phyloP scores from a whole-genome alignment of 345 rosid species.

The Sapria himalayana region DNA sequence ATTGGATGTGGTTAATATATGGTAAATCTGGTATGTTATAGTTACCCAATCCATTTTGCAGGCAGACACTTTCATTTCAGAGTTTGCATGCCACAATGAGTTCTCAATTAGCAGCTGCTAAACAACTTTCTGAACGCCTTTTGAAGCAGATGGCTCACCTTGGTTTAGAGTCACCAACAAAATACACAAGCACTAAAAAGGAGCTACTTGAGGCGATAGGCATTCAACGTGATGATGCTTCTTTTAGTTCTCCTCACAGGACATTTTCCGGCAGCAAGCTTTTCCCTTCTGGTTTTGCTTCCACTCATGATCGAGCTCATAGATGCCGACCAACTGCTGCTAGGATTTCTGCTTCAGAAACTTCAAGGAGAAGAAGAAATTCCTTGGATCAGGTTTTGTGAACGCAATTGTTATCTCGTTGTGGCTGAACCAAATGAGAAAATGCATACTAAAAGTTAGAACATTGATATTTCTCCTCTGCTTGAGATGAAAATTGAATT shows the following conservation, averaged over 20 bases:
- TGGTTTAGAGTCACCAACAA: slow-evolving; percentile 50
- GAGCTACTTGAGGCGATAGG: slow-evolving; percentile 84
- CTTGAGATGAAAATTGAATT: no score
- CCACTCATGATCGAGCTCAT: slow-evolving; percentile 32
- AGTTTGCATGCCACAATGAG: slow-evolving; percentile 50
- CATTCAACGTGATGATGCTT: slow-evolving; percentile 51
- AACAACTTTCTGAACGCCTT: slow-evolving; percentile 68
- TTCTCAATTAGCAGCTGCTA: slow-evolving; percentile 73
- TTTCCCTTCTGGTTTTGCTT: slow-evolving; percentile 32
- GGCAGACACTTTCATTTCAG: slow-evolving; percentile 44
- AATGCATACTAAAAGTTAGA: no score
- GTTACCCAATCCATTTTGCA: slow-evolving; percentile 20
- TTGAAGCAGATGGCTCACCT: slow-evolving; percentile 65
- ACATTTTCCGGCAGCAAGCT: slow-evolving; percentile 22
- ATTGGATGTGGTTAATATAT: no score
- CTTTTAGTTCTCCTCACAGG: slow-evolving; percentile 55
- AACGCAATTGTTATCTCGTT: no score
- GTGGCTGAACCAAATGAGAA: no score
- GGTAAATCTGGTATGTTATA: slow-evolving; percentile 6
- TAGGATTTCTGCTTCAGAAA: slow-evolving; percentile 52
- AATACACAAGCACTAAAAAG: slow-evolving; percentile 39
- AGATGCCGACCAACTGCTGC: slow-evolving; percentile 33
- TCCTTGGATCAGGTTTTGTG: slow-evolving; percentile 55
- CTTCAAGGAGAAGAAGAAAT: slow-evolving; percentile 74
- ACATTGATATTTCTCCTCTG: no score